Conservation (phyloP, 306 rosid species). For the Carpinus fangiana region DNA sequence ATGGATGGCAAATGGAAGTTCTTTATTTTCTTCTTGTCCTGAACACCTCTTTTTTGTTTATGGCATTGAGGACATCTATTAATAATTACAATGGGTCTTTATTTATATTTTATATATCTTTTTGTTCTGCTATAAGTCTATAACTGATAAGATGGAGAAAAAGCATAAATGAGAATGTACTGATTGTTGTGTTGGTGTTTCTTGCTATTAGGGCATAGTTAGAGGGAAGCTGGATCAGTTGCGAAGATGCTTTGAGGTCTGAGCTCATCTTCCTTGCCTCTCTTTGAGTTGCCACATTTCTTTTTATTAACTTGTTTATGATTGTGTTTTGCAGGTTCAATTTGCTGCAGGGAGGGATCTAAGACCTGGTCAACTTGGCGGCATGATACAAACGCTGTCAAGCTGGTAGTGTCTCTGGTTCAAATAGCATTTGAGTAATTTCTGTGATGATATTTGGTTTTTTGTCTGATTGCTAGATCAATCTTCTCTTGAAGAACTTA, state of each 20-base stretch:
- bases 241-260: conserved; percentile 94
- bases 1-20: neutral
- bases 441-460: neutral
- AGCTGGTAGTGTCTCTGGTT: conserved; percentile 61
- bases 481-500: conserved; percentile 2
- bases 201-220: conserved; percentile 69
- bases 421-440: conserved; percentile 3
- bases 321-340: conserved; percentile 68
- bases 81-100: neutral
- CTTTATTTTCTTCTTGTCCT: neutral
- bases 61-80: neutral
- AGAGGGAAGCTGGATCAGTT: conserved; percentile 94
- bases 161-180: conserved; percentile 8
- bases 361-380: conserved; percentile 92
- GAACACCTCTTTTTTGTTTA: neutral
- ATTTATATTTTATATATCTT: neutral
- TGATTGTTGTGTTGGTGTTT: conserved; percentile 20
- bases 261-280: conserved; percentile 17
- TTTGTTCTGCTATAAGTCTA: neutral
- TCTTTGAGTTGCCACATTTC: conserved; percentile 3
- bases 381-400: conserved; percentile 86
- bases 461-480: conserved; percentile 12
- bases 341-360: conserved; percentile 98
- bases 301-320: conserved; percentile 24
- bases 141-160: conserved; percentile 22